Evolutionary conservation across 192 early-diverging fungal genomes (phyloP).

Genomic region (Podochytrium sp.): DNA sequence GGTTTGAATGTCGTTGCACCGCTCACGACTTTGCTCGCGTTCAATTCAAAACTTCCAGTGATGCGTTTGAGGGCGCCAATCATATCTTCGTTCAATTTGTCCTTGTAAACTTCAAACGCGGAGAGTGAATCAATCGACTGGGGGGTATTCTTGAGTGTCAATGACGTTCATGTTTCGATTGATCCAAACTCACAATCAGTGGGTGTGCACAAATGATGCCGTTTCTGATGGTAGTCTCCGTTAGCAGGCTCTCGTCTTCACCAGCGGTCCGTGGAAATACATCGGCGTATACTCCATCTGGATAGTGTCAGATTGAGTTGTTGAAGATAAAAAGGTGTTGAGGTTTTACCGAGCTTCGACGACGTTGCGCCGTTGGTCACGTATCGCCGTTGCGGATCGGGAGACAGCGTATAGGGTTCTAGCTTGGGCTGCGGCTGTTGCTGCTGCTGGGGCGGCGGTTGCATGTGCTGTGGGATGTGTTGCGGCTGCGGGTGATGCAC

Average conservation of each 20-base stretch:
- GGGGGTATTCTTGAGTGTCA: not conserved
- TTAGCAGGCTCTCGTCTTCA: conserved; percentile 11
- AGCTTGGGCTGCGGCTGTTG: not conserved
- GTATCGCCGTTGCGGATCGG: conserved; percentile 6
- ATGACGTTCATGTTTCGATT: not conserved
- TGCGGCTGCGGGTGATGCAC: conserved; percentile 1
- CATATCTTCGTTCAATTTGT: conserved; percentile 6
- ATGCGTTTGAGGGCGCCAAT: conserved; percentile 12
- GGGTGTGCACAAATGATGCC: not conserved
- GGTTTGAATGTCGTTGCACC: not conserved
- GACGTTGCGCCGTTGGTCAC: not conserved
- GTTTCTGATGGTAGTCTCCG: not conserved
- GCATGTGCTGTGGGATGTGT: not conserved
- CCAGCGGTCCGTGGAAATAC: conserved; percentile 12
- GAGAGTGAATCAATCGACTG: conserved; percentile 11
- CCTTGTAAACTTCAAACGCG: conserved; percentile 24
- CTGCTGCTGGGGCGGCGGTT: conserved; percentile 9
- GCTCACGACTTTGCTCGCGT: not conserved
- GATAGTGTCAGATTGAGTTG: not conserved
- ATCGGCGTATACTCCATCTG: conserved; percentile 14
- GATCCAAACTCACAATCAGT: not conserved
- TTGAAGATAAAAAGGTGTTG: not conserved
- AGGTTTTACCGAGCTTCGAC: not conserved
- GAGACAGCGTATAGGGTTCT: not conserved
- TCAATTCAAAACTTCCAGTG: not conserved